phyloP scores from a whole-genome alignment of 1,139 yeast species.

The Arxiozyma heterogenica region DNA sequence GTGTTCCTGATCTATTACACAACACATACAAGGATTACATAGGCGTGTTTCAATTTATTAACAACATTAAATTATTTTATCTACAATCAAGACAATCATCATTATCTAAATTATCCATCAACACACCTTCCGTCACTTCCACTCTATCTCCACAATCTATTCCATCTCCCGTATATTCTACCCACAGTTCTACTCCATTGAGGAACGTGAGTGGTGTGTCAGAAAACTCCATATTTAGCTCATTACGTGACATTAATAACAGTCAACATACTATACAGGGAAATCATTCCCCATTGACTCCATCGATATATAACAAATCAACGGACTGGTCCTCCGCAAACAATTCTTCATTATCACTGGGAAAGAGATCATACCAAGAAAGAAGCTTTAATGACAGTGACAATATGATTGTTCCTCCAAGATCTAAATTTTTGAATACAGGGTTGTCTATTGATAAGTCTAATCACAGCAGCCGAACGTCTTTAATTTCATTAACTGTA shows the following conservation, averaged over 20 bases:
- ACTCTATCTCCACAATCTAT: constrained; percentile 14
- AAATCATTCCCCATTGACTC: constrained; percentile 21
- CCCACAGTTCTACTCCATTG: constrained; percentile 26
- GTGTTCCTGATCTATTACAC: constrained; percentile 22
- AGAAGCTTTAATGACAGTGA: constrained; percentile 8
- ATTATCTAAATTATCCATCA: constrained; percentile 9
- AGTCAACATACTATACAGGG: background rate
- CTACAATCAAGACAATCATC: constrained; percentile 13
- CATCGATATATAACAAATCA: constrained; percentile 19
- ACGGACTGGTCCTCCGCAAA: constrained; percentile 14
- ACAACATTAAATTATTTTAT: constrained; percentile 13
- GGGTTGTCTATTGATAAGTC: constrained; percentile 17
- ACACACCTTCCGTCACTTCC: constrained; percentile 12
- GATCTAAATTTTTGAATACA: constrained; percentile 21
- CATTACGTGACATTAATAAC: constrained; percentile 14
- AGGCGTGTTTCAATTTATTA: constrained; percentile 23
- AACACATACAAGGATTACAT: constrained; percentile 23
- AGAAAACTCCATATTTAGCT: constrained; percentile 23
- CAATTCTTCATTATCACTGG: constrained; percentile 13
- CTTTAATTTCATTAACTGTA: constrained; percentile 17
- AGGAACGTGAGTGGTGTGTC: constrained; percentile 23
- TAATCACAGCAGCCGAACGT: constrained; percentile 18
- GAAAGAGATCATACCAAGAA: constrained; percentile 3
- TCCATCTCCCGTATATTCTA: constrained; percentile 15
- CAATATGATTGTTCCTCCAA: constrained; percentile 18